Conservation (phyloP, 805 yeast genomes). For the Ogataea wickerhamii region DNA sequence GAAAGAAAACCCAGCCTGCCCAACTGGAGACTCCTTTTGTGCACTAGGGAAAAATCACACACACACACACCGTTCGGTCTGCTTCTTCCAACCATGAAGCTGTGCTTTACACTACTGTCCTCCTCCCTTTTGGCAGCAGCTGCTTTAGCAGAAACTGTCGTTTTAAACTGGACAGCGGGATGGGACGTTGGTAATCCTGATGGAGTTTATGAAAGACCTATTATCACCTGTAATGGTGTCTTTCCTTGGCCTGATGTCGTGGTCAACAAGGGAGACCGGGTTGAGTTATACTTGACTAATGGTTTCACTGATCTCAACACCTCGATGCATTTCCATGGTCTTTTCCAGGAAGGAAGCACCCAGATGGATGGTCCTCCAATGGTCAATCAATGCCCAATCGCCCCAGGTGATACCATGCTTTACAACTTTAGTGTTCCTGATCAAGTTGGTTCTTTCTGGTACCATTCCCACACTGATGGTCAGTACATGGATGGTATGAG, state of each 20-base stretch:
- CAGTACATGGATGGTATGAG: slow-evolving; percentile 95
- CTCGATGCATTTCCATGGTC: slow-evolving; percentile 89
- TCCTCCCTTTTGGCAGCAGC: slow-evolving; percentile 16
- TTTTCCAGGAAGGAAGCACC: slow-evolving; percentile 71
- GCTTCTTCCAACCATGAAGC: slow-evolving; percentile 16
- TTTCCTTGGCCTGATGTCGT: slow-evolving; percentile 87
- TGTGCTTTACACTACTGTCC: slow-evolving; percentile 12
- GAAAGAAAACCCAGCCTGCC: too few species aligned
- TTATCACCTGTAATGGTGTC: slow-evolving; percentile 48
- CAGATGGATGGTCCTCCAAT: slow-evolving; percentile 91
- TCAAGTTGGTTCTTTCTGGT: slow-evolving; percentile 94
- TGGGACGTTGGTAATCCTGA: slow-evolving; percentile 63
- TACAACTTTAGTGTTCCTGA: slow-evolving; percentile 85
- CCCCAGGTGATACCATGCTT: slow-evolving; percentile 63
- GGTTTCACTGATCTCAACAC: slow-evolving; percentile 69
- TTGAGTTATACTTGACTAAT: slow-evolving; percentile 70
- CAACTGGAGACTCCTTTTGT: too few species aligned
- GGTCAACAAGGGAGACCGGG: slow-evolving; percentile 75
- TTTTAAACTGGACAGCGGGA: slow-evolving; percentile 60
- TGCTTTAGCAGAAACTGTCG: slow-evolving; percentile 47
- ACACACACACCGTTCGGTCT: slow-evolving; percentile 9
- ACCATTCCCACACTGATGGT: slow-evolving; percentile 88
- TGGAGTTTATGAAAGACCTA: slow-evolving; percentile 41
- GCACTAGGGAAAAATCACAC: slow-evolving; percentile 11
- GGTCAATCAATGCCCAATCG: slow-evolving; percentile 88